These are phyloP conservation scores for Chrysoporthe cubensis DNA, from an alignment of 2,329 filamentous ascomycete species.

Conservation along the genomic window DNA sequence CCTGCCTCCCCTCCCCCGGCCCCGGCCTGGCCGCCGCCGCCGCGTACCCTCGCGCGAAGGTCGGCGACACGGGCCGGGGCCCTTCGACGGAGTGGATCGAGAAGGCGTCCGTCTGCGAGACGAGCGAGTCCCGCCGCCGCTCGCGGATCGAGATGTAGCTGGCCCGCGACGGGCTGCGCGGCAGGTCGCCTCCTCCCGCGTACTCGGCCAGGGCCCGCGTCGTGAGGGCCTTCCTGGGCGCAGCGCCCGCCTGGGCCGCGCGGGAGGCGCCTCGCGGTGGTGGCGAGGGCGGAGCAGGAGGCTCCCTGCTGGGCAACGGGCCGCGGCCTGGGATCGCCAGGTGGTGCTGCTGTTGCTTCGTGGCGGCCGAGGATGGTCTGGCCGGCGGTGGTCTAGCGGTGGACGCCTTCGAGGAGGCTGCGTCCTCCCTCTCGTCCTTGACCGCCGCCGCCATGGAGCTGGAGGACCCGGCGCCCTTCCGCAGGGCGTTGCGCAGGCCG, in stretches of 20 bases:
- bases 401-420: slow-evolving; percentile 25
- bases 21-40: slow-evolving; percentile 33
- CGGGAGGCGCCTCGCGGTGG: slow-evolving; percentile 42
- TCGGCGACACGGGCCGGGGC: slow-evolving; percentile 50
- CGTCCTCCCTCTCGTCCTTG: slow-evolving; percentile 37
- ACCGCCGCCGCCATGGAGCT: slow-evolving; percentile 54
- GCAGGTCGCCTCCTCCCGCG: slow-evolving; percentile 33
- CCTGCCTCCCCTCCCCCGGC: slow-evolving; percentile 37
- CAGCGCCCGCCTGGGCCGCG: slow-evolving; percentile 40
- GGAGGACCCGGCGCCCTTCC: slow-evolving; percentile 51
- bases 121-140: slow-evolving; percentile 55
- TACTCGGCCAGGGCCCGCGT: slow-evolving; percentile 42
- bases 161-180: slow-evolving; percentile 49
- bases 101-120: slow-evolving; percentile 60
- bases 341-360: slow-evolving; percentile 34
- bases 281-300: slow-evolving; percentile 32
- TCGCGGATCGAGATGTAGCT: slow-evolving; percentile 58
- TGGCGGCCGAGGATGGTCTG: slow-evolving; percentile 30
- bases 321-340: slow-evolving; percentile 38
- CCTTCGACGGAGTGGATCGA: slow-evolving; percentile 53
- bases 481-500: slow-evolving; percentile 56
- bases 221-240: slow-evolving; percentile 41
- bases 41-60: slow-evolving; percentile 37
- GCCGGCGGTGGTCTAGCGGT: background rate
- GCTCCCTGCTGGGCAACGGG: slow-evolving; percentile 40